These are phyloP conservation scores for Nothomitra cinnamomea DNA, from an alignment of 2,329 filamentous ascomycete genomes.

Conservation along the genomic window DNA sequence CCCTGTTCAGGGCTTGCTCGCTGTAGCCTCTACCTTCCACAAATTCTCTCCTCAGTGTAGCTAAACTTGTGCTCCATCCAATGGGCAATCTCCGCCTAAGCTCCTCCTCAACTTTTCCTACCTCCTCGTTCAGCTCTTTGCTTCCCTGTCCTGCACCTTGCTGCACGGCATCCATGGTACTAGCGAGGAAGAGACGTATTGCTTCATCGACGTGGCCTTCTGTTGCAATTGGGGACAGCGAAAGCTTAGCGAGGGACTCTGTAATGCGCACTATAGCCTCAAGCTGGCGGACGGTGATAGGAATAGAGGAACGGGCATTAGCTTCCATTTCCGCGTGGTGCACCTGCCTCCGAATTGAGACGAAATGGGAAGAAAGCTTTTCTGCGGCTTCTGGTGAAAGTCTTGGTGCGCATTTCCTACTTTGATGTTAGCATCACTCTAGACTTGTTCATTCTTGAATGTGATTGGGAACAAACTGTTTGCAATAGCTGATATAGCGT, in stretches of 20 bases:
- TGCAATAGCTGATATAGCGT: slow-evolving; percentile 93
- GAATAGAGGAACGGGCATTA: slow-evolving; percentile 81
- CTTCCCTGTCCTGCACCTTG: slow-evolving; percentile 64
- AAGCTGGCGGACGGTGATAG: slow-evolving; percentile 91
- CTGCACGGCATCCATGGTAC: slow-evolving; percentile 94
- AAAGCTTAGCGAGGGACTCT: slow-evolving; percentile 84
- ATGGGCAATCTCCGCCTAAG: slow-evolving; percentile 75
- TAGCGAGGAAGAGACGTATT: slow-evolving; percentile 88
- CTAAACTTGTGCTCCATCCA: slow-evolving; percentile 84
- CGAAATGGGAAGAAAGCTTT: slow-evolving; percentile 93
- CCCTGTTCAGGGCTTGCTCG: slow-evolving; percentile 70
- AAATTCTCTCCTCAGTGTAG: slow-evolving; percentile 75
- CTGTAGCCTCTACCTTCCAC: slow-evolving; percentile 81
- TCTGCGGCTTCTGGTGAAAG: slow-evolving; percentile 83
- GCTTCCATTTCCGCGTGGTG: slow-evolving; percentile 80
- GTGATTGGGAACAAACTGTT: slow-evolving; percentile 48
- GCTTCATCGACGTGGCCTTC: slow-evolving; percentile 93
- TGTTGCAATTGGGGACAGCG: slow-evolving; percentile 68
- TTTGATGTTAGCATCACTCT: slow-evolving; percentile 17
- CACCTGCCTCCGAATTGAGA: slow-evolving; percentile 86
- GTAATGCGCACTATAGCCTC: slow-evolving; percentile 96
- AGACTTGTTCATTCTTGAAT: not conserved
- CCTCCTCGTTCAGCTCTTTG: slow-evolving; percentile 82
- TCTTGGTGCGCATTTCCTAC: slow-evolving; percentile 74
- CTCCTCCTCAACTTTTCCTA: slow-evolving; percentile 73